Evolutionary conservation across 2,329 filamentous ascomycete species (phyloP).

Genomic region (Colletotrichum spaethianum): DNA sequence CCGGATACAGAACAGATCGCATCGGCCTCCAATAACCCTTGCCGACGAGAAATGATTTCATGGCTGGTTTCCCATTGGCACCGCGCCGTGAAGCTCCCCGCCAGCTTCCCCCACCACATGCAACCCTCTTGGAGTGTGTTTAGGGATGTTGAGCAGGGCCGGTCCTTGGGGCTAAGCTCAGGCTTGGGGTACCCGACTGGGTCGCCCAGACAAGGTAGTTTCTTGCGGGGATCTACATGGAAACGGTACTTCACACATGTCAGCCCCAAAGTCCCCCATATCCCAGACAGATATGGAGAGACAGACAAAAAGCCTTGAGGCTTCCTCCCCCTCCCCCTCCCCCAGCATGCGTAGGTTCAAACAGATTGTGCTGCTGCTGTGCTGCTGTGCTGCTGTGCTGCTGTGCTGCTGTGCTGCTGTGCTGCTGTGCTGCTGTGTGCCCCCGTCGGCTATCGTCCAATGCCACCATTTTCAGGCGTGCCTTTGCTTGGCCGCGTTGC

Average conservation of each 20-base stretch:
- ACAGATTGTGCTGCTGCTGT: neutral
- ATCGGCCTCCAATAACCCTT: slow-evolving; percentile 14
- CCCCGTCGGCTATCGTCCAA: neutral
- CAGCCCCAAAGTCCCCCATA: slow-evolving; percentile 27
- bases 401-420: slow-evolving; percentile 2
- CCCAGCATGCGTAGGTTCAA: neutral
- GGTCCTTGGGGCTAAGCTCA: slow-evolving; percentile 27
- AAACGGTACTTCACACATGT: slow-evolving; percentile 35
- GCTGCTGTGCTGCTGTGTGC: neutral
- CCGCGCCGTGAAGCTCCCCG: slow-evolving; percentile 29
- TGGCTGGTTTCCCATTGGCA: slow-evolving; percentile 28
- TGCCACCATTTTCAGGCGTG: neutral
- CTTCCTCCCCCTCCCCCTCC: neutral
- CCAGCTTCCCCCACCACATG: slow-evolving; percentile 37
- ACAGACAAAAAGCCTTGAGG: neutral
- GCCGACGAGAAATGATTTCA: slow-evolving; percentile 34
- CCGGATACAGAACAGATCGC: neutral
- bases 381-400: neutral
- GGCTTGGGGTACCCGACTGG: slow-evolving; percentile 12
- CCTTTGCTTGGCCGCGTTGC: neutral
- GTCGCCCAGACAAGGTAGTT: slow-evolving; percentile 9
- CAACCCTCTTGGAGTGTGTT: slow-evolving; percentile 21
- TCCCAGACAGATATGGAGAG: neutral
- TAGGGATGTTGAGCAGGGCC: slow-evolving; percentile 25
- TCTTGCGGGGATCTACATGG: neutral